Percentiles rank a stretch among this genome's conserved stretches.
These are phyloP conservation scores for Saccharum hybrid DNA, from an alignment of 202 grass and related monocot species.

Conservation along the genomic window DNA sequence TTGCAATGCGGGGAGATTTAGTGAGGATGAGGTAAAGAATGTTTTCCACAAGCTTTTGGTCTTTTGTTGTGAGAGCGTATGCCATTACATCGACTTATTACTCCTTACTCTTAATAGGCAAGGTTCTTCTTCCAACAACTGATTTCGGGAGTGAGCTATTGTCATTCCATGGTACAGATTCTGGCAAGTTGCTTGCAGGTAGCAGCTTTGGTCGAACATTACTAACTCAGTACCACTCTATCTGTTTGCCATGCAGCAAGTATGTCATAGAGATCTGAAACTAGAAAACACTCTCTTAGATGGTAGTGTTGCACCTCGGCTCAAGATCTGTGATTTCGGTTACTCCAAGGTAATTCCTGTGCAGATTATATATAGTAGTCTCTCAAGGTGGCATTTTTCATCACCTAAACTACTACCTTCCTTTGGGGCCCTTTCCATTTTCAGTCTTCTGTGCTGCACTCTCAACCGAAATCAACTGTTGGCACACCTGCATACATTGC, in stretches of 20 bases:
- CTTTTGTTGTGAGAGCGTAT: slow-evolving; percentile 23
- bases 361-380: slow-evolving; percentile 6
- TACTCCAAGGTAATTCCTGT: slow-evolving; percentile 83
- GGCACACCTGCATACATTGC: slow-evolving; percentile 94
- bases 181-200: neutral
- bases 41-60: neutral
- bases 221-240: neutral
- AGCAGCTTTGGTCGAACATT: neutral
- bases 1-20: slow-evolving; percentile 89
- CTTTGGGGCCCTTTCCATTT: slow-evolving; percentile 16
- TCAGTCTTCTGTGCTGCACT: slow-evolving; percentile 88
- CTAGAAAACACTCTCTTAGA: slow-evolving; percentile 96
- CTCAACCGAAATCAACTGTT: slow-evolving; percentile 96
- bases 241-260: slow-evolving; percentile 62
- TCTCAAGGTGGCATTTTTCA: neutral
- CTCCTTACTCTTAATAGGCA: slow-evolving; percentile 58
- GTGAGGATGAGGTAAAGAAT: slow-evolving; percentile 78
- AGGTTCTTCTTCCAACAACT: slow-evolving; percentile 98
- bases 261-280: slow-evolving; percentile 95
- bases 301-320: slow-evolving; percentile 75
- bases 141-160: slow-evolving; percentile 97
- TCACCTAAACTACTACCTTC: slow-evolving; percentile 11
- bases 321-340: slow-evolving; percentile 96
- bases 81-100: slow-evolving; percentile 16
- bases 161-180: slow-evolving; percentile 85